A percentile compares a stretch with the other conserved stretches of the same genome.
These are phyloP conservation scores for Ceratorhiza oryzae-sativae DNA, from an alignment of 1,284 basidiomycete species.

Conservation along the genomic window DNA sequence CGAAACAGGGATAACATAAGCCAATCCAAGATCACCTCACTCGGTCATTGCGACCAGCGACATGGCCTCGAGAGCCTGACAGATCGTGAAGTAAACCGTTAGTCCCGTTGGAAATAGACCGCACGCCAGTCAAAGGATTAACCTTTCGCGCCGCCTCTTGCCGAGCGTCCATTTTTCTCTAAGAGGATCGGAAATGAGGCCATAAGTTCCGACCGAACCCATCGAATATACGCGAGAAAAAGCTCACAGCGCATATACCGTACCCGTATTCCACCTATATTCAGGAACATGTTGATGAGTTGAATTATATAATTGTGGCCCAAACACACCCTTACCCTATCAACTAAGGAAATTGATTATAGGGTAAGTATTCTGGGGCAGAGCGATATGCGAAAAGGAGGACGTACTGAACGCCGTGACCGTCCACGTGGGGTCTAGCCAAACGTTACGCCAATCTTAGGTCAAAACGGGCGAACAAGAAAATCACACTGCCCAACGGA, in stretches of 20 bases:
- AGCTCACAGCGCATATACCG: conserved; percentile 34
- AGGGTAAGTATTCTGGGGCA: conserved; percentile 24
- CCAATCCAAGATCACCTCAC: not conserved
- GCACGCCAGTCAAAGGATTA: not conserved
- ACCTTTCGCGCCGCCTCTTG: conserved; percentile 39
- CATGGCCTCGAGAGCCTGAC: conserved; percentile 27
- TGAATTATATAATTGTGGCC: conserved; percentile 9
- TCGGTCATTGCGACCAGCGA: conserved; percentile 27
- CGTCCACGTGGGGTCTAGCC: conserved; percentile 37
- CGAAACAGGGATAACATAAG: not conserved
- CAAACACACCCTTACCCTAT: conserved; percentile 33
- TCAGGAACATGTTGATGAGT: conserved; percentile 18
- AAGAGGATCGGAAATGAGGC: not conserved
- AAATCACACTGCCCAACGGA: not conserved
- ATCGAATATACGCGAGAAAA: not conserved
- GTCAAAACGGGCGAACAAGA: conserved; percentile 39
- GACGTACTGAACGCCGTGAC: conserved; percentile 36
- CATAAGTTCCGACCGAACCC: not conserved
- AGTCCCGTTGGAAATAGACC: conserved; percentile 15
- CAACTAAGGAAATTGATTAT: conserved; percentile 28
- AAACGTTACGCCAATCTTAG: conserved; percentile 37
- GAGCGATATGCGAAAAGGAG: not conserved
- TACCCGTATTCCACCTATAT: conserved; percentile 32
- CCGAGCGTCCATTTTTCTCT: conserved; percentile 37
- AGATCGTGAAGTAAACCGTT: conserved; percentile 6